Percentiles rank a stretch among this genome's conserved stretches.
These are phyloP conservation scores for Exophiala lecanii-corni DNA, from an alignment of 2,329 filamentous ascomycete species.

Conservation along the genomic window DNA sequence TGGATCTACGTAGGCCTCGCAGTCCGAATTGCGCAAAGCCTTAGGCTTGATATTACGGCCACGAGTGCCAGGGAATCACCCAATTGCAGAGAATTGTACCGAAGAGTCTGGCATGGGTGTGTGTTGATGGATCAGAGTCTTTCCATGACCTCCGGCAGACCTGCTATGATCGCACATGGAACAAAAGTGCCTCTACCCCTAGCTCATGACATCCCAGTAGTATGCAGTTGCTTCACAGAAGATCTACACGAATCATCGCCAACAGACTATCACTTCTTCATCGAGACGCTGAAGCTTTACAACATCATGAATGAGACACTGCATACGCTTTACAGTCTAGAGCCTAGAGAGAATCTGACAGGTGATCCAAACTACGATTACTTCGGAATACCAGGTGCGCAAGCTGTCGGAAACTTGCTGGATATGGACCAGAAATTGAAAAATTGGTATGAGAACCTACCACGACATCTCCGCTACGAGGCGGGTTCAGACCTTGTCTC, in stretches of 20 bases:
- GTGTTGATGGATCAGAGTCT: conserved; percentile 33
- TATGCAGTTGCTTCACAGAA: neutral
- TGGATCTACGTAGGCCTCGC: conserved; percentile 48
- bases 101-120: conserved; percentile 34
- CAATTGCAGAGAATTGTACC: conserved; percentile 27
- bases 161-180: conserved; percentile 12
- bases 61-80: conserved; percentile 29
- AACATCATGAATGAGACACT: conserved; percentile 14
- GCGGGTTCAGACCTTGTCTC: neutral
- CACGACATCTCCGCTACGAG: conserved; percentile 3
- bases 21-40: conserved; percentile 44
- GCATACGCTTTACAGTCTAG: conserved; percentile 9
- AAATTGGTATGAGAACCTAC: conserved; percentile 7
- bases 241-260: neutral
- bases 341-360: neutral
- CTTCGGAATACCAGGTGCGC: conserved; percentile 9
- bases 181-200: conserved; percentile 8
- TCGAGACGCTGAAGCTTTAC: conserved; percentile 14
- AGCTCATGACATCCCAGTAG: conserved; percentile 1
- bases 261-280: conserved; percentile 12
- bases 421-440: conserved; percentile 12
- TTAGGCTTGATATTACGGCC: conserved; percentile 44
- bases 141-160: conserved; percentile 15
- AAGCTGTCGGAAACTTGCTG: conserved; percentile 8
- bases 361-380: conserved; percentile 4